Conservation (phyloP, 1,284 basidiomycete species). For the Sanghuangporus weigelae region DNA sequence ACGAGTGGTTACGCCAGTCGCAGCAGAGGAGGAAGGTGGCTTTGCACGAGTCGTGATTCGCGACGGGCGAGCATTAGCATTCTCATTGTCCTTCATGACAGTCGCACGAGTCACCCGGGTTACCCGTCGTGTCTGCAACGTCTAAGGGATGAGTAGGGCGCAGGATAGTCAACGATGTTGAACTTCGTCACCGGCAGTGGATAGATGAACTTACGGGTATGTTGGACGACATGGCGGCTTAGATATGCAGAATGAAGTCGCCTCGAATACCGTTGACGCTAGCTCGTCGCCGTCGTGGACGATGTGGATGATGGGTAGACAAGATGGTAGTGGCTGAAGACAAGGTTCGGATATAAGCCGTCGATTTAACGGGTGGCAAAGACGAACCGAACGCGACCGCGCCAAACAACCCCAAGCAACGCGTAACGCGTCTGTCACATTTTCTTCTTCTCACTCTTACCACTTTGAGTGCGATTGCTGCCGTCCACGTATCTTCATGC, state of each 20-base stretch:
- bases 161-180: slow-evolving; percentile 3
- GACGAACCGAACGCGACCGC: slow-evolving; percentile 16
- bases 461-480: background rate
- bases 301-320: background rate
- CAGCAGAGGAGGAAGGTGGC: slow-evolving; percentile 40
- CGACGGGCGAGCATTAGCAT: slow-evolving; percentile 44
- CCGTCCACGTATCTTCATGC: background rate
- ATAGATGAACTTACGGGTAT: slow-evolving; percentile 17
- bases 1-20: slow-evolving; percentile 26
- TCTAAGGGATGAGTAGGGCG: background rate
- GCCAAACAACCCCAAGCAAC: slow-evolving; percentile 17
- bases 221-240: slow-evolving; percentile 16
- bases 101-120: slow-evolving; percentile 47
- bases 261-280: background rate
- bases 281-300: background rate
- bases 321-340: slow-evolving; percentile 10
- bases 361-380: slow-evolving; percentile 10
- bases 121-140: slow-evolving; percentile 48
- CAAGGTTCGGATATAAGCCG: background rate
- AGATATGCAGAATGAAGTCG: background rate
- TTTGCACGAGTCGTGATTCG: slow-evolving; percentile 54
- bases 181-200: background rate
- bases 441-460: background rate
- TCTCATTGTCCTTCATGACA: slow-evolving; percentile 58
- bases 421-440: slow-evolving; percentile 14